Percentiles rank a stretch among this genome's conserved stretches.
Conservation (phyloP, 176 grass and related monocot genomes). For the Oryza meyeriana region DNA sequence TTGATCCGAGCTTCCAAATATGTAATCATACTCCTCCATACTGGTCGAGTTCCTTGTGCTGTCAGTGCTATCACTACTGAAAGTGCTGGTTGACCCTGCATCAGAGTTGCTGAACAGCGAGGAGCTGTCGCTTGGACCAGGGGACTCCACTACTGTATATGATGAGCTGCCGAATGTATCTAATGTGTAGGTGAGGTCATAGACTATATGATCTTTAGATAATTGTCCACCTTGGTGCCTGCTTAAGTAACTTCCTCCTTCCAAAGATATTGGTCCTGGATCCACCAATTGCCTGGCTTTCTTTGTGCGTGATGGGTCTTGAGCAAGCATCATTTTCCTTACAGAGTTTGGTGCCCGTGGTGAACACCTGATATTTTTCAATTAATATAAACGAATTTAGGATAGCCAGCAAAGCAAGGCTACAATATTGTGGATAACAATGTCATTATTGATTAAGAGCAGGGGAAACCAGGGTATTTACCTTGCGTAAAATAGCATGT, state of each 20-base stretch:
- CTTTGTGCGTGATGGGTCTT: constrained; percentile 25
- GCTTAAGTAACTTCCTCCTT: constrained; percentile 16
- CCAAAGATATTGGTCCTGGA: background rate
- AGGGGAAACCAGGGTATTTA: constrained; percentile 24
- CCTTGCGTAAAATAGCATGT: constrained; percentile 95
- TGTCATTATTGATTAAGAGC: background rate
- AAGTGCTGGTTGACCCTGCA: constrained; percentile 51
- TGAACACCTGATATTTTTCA: constrained; percentile 50
- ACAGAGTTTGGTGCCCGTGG: constrained; percentile 68
- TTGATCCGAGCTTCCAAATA: constrained; percentile 45
- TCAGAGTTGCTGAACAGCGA: constrained; percentile 72
- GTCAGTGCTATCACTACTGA: constrained; percentile 46
- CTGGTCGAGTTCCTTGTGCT: constrained; percentile 51
- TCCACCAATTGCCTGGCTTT: constrained; percentile 16
- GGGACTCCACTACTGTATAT: constrained; percentile 5
- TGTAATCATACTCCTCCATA: constrained; percentile 49
- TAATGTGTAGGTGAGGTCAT: constrained; percentile 13
- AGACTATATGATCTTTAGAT: background rate
- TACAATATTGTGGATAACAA: background rate
- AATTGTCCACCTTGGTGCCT: constrained; percentile 26
- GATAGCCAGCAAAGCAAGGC: constrained; percentile 6
- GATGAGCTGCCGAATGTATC: background rate
- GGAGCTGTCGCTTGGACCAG: constrained; percentile 48
- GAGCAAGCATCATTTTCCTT: constrained; percentile 39
- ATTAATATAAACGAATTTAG: constrained; percentile 21